Evolutionary conservation across 495 filamentous ascomycete species (phyloP), one percentile per base, ranked within the genome.

Genomic region (Talaromyces proteolyticus): DNA sequence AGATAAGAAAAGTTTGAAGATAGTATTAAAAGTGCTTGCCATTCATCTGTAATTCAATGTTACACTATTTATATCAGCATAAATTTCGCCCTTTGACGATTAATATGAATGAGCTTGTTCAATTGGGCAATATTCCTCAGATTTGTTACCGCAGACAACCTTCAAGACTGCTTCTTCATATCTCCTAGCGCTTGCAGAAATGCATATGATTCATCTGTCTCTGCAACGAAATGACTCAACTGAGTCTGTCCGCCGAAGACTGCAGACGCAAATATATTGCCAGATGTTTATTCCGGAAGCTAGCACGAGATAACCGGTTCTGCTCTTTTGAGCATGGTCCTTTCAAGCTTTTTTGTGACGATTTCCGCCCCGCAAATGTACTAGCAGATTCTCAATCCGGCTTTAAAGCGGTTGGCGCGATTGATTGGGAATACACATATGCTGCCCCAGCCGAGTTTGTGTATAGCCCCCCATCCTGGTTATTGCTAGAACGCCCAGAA

Each of bases 341-440:
- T 1, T 62, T 62, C 26, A 53, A 52, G 25, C 36, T 65, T 6
- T 62, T 52, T 49, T 62, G 55, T 43, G 57, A 65, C 39, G 59
- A 65, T 44, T 50, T 61, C 11, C 55, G 57, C 7, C 59, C 57
- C 16, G 43, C 51, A 4, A 68, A 64, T 47, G 43, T 64, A 22
- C 51, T 66, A 1, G 7, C 62, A 16, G 44, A 61, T 25, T 34
- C 48, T 37, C 39, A 56, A 21, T 26, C 17, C 4, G 25, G 16
- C 44, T 48, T 24, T n/a, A 38, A 40, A 23, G 36, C 29, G 12
- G 20, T 40, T 3, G 45, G 54, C 3, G 52, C 65, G 6, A 56
- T 66, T 46, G 68, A 70, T 53, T 72, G 69, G 69, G 66, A 76
- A 47, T 72, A 69, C 43, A 57, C 64, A 11, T 72, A 73, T 46